phyloP scores from a whole-genome alignment of 2,329 filamentous ascomycete genomes.

The Chrysosporium queenslandicum region DNA sequence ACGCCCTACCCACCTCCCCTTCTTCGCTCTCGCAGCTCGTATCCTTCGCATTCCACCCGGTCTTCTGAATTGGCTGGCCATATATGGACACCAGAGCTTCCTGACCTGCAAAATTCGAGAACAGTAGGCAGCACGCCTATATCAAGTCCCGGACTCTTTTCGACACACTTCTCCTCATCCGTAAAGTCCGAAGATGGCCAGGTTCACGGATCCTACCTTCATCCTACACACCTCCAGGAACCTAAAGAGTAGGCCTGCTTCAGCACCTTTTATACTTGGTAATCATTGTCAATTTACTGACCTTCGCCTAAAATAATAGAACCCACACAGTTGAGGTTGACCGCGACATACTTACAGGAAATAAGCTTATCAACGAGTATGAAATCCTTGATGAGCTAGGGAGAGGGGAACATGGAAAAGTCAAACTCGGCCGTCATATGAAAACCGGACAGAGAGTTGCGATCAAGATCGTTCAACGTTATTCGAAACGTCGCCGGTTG shows the following conservation, averaged over 20 bases:
- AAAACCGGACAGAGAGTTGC: conserved; percentile 70
- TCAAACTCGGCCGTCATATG: conserved; percentile 81
- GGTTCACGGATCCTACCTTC: conserved; percentile 52
- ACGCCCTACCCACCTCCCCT: conserved; percentile 31
- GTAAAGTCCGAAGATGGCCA: conserved; percentile 30
- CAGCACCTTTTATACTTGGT: conserved; percentile 3
- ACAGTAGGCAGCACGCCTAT: conserved; percentile 41
- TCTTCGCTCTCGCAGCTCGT: conserved; percentile 37
- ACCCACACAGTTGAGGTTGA: conserved; percentile 89
- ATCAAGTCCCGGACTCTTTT: conserved; percentile 40
- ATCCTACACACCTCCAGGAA: conserved; percentile 61
- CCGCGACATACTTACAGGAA: conserved; percentile 75
- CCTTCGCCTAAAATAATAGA: conserved; percentile 34
- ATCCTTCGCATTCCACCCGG: conserved; percentile 30
- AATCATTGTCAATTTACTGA: conserved; percentile 7
- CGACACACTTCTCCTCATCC: conserved; percentile 28
- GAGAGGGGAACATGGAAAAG: conserved; percentile 91
- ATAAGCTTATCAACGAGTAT: conserved; percentile 96
- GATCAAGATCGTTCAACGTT: conserved; percentile 96
- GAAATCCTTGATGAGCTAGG: conserved; percentile 95
- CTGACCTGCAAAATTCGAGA: conserved; percentile 25
- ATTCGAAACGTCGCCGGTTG: conserved; percentile 85
- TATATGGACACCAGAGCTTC: conserved; percentile 18
- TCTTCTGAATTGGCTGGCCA: conserved; percentile 22
- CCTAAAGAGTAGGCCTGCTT: conserved; percentile 58